A percentile compares a stretch with the other conserved stretches of the same genome.
Conservation (phyloP, 2,329 filamentous ascomycete genomes). For the Daldinia sp. region DNA sequence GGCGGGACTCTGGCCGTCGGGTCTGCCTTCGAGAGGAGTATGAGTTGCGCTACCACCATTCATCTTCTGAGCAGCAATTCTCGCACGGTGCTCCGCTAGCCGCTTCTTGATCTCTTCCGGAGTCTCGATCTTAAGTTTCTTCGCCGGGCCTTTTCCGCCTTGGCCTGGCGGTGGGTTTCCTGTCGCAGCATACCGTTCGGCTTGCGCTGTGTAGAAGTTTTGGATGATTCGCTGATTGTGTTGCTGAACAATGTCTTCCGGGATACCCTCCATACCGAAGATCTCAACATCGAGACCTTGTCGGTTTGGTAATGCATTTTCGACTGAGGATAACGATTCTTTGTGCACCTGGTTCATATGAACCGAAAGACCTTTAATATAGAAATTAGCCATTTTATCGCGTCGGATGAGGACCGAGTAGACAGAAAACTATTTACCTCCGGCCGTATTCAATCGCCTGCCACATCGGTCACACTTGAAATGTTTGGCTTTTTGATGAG, state of each 20-base stretch:
- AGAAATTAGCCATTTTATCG: slow-evolving; percentile 14
- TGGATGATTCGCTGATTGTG: slow-evolving; percentile 88
- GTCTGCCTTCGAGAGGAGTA: slow-evolving; percentile 58
- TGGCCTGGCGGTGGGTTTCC: slow-evolving; percentile 81
- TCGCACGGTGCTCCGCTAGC: slow-evolving; percentile 78
- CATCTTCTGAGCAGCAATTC: slow-evolving; percentile 66
- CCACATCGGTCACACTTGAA: slow-evolving; percentile 96
- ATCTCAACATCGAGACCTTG: slow-evolving; percentile 91
- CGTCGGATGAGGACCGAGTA: not conserved
- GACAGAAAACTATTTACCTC: slow-evolving; percentile 67
- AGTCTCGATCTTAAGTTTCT: slow-evolving; percentile 77
- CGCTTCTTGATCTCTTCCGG: slow-evolving; percentile 81
- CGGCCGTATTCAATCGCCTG: slow-evolving; percentile 89
- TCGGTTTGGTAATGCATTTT: slow-evolving; percentile 90
- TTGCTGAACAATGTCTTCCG: slow-evolving; percentile 80
- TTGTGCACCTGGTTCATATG: slow-evolving; percentile 99
- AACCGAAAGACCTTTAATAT: slow-evolving; percentile 78
- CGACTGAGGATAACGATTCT: slow-evolving; percentile 84
- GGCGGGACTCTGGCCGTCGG: slow-evolving; percentile 58
- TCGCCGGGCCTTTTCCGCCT: slow-evolving; percentile 69
- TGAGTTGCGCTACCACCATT: slow-evolving; percentile 60
- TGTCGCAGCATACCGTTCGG: slow-evolving; percentile 80
- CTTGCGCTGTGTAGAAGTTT: slow-evolving; percentile 85
- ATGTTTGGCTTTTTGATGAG: slow-evolving; percentile 98
- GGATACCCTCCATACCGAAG: slow-evolving; percentile 97